Percentiles rank a stretch among this genome's conserved stretches.
phyloP scores from a whole-genome alignment of 208 protist genomes.

The Acanthamoeba comandoni region DNA sequence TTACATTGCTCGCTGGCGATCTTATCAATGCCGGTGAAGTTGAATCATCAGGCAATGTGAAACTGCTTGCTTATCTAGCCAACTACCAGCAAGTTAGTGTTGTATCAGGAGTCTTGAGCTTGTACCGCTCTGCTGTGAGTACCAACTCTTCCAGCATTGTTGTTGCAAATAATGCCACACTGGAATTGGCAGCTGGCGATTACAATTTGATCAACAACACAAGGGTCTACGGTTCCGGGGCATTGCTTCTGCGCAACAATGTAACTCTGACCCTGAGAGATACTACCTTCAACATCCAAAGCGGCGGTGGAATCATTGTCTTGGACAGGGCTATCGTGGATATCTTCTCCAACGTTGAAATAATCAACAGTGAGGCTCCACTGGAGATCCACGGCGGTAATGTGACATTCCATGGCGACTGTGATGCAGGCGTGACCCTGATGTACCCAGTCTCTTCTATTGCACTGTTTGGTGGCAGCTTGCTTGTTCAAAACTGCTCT shows the following conservation, averaged over 20 bases:
- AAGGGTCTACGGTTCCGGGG: slow-evolving; percentile 17
- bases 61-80: no score
- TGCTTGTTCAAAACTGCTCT: slow-evolving; percentile 15
- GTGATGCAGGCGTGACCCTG: no score
- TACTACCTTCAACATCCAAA: not conserved
- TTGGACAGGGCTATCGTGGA: slow-evolving; percentile 50
- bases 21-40: slow-evolving; percentile 4
- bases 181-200: slow-evolving; percentile 27
- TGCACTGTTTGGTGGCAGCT: no score
- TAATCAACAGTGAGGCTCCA: not conserved
- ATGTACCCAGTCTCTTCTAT: no score
- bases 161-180: not conserved
- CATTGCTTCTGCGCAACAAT: slow-evolving; percentile 11
- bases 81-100: no score
- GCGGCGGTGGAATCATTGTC: slow-evolving; percentile 7
- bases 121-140: no score
- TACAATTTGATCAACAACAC: slow-evolving; percentile 41
- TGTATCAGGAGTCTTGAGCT: no score
- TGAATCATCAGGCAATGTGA: no score
- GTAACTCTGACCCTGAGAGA: not conserved
- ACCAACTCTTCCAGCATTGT: no score
- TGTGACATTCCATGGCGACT: no score
- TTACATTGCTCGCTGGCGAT: slow-evolving; percentile 10
- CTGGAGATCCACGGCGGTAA: slow-evolving; percentile 34
- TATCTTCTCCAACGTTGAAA: not conserved